Conservation (phyloP, 176 grass and related monocot genomes). For the Rhynchospora pubera region DNA sequence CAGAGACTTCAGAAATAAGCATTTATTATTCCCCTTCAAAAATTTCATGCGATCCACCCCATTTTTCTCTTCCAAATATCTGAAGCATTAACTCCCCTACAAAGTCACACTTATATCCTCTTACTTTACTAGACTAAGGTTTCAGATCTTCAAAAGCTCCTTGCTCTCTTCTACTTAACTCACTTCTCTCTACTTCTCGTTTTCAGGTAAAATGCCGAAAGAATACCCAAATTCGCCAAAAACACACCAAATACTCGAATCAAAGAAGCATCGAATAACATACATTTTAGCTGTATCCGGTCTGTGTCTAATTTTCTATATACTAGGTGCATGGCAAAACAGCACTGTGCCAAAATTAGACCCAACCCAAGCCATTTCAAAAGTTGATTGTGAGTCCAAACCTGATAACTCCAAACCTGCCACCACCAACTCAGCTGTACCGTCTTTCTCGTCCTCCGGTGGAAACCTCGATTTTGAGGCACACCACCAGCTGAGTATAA, state of each 20-base stretch:
- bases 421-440: constrained; percentile 23
- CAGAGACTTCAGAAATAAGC: neutral
- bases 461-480: constrained; percentile 59
- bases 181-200: constrained; percentile 25
- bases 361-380: constrained; percentile 16
- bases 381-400: constrained; percentile 20
- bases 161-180: neutral
- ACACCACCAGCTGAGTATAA: constrained; percentile 55
- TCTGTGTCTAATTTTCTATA: constrained; percentile 79
- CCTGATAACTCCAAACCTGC: constrained; percentile 7
- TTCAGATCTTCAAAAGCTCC: neutral
- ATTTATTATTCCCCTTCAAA: constrained; percentile 14
- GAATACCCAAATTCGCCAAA: constrained; percentile 70
- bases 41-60: constrained; percentile 18
- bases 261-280: constrained; percentile 67
- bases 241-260: constrained; percentile 54
- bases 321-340: constrained; percentile 87
- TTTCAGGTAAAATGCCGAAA: constrained; percentile 75
- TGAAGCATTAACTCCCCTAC: neutral
- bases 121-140: constrained; percentile 7
- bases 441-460: constrained; percentile 14
- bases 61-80: neutral
- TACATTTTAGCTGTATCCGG: constrained; percentile 52
- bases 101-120: neutral
- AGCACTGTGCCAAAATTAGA: constrained; percentile 32